Conservation (phyloP, 805 yeast genomes). For the Lachancea meyersii region DNA sequence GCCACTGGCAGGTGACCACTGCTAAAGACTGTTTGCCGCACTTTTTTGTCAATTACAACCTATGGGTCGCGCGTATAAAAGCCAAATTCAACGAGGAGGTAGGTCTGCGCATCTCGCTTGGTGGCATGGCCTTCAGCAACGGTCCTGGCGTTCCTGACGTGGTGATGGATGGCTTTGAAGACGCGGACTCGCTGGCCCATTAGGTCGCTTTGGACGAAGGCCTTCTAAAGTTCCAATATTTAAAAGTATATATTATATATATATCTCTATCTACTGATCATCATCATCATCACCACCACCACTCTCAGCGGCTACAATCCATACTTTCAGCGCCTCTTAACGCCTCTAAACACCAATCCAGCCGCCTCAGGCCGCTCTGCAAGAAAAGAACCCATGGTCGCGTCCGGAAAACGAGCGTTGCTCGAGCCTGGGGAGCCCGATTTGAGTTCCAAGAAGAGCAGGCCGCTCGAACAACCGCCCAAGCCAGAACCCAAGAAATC, state of each 20-base stretch:
- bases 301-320: neutral
- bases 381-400: too few species aligned
- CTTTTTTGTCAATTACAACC: slow-evolving; percentile 63
- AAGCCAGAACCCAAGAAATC: slow-evolving; percentile 37
- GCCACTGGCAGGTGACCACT: slow-evolving; percentile 35
- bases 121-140: slow-evolving; percentile 75
- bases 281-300: neutral
- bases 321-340: too few species aligned
- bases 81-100: slow-evolving; percentile 33
- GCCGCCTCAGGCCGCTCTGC: too few species aligned
- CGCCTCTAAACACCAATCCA: too few species aligned
- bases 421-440: too few species aligned
- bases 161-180: slow-evolving; percentile 54
- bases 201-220: neutral
- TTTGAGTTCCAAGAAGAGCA: neutral
- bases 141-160: slow-evolving; percentile 92
- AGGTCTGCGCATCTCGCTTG: slow-evolving; percentile 44
- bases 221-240: neutral
- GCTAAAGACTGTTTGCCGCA: slow-evolving; percentile 71
- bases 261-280: too few species aligned
- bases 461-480: slow-evolving; percentile 1
- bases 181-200: slow-evolving; percentile 36
- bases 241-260: neutral
- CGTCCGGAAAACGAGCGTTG: too few species aligned
- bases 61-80: slow-evolving; percentile 35